Evolutionary conservation across 1,284 basidiomycete species (phyloP).

Genomic region (Pseudozyma pruni): DNA sequence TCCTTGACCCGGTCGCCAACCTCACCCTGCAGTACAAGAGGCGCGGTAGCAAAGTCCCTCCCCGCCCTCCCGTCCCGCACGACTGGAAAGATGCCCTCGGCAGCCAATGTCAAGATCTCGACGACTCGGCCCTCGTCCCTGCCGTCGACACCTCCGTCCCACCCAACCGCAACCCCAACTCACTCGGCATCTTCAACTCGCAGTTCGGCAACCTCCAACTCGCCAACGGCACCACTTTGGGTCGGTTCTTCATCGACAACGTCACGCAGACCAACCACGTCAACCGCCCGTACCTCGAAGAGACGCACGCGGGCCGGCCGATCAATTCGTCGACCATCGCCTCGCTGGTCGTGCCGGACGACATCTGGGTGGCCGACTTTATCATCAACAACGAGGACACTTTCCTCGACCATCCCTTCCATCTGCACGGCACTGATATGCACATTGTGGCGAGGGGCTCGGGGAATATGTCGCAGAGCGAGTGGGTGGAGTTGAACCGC

Average conservation of each 20-base stretch:
- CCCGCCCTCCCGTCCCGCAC: slow-evolving; percentile 21
- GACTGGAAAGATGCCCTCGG: slow-evolving; percentile 46
- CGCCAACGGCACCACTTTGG: slow-evolving; percentile 32
- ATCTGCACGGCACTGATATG: slow-evolving; percentile 51
- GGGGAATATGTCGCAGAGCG: slow-evolving; percentile 52
- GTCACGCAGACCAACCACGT: slow-evolving; percentile 59
- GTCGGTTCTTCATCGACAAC: slow-evolving; percentile 49
- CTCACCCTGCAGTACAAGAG: slow-evolving; percentile 34
- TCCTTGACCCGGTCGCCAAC: slow-evolving; percentile 38
- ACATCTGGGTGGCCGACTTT: slow-evolving; percentile 52
- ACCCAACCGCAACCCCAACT: slow-evolving; percentile 15
- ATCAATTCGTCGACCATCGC: slow-evolving; percentile 41
- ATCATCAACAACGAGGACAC: slow-evolving; percentile 68
- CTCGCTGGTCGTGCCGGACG: slow-evolving; percentile 32
- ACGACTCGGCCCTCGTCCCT: slow-evolving; percentile 52
- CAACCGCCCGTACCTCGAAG: slow-evolving; percentile 50
- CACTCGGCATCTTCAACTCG: slow-evolving; percentile 43
- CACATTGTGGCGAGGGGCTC: slow-evolving; percentile 65
- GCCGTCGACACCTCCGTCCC: slow-evolving; percentile 38
- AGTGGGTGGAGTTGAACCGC: slow-evolving; percentile 29
- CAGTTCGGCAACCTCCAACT: slow-evolving; percentile 41
- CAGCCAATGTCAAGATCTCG: slow-evolving; percentile 32
- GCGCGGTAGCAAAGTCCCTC: slow-evolving; percentile 5
- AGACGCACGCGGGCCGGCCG: slow-evolving; percentile 27
- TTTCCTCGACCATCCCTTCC: slow-evolving; percentile 65